Evolutionary conservation across 257 asterid genomes (phyloP), one percentile per base, ranked within the genome.

Genomic region (Gentiana macrophylla): DNA sequence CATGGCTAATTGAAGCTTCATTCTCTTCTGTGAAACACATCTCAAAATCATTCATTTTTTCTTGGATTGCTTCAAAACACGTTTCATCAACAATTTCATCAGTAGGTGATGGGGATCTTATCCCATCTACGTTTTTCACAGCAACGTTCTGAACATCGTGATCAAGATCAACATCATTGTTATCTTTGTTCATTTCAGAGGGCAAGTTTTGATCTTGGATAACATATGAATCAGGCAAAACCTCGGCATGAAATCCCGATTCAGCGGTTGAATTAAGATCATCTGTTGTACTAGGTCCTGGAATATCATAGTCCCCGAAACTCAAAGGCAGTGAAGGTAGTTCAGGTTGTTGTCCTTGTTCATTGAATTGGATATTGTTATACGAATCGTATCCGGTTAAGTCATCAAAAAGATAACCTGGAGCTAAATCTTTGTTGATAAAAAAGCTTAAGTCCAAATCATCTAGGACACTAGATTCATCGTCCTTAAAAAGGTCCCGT

Each of bases 391-490:
- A 37, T 41, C 35, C 35, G 38, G 51, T 63, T 9, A 55, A 62
- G 51, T 66, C 66, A 56, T 52, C 56, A 46, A 35, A 66, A 11
- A 49, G 62, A 47, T 41, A 62, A 62, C 58, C 62, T 49, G 53
- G 48, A 57, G 45, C 50, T n/a, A 15, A 24, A 61, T 70, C 69
- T 57, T 61, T 65, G 37, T 62, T 55, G 5, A 50, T 6, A 1
- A 56, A 8, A 46, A 61, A 70, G 54, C 57, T 63, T 4, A 62
- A 41, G 52, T 53, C 65, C 36, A 71, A 37, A 56, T 71, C 76
- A 51, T 62, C 66, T n/a, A 56, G 60, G 38, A 62, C 4, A 49
- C 7, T 49, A 32, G 73, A 45, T 3, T 38, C 73, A 58, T 67
- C 70, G 33, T 58, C 59, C 50, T 59, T 62, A 32, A 72, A 59